These are phyloP conservation scores for Neoarthrinium moseri DNA, from an alignment of 2,329 filamentous ascomycete genomes.

Conservation along the genomic window DNA sequence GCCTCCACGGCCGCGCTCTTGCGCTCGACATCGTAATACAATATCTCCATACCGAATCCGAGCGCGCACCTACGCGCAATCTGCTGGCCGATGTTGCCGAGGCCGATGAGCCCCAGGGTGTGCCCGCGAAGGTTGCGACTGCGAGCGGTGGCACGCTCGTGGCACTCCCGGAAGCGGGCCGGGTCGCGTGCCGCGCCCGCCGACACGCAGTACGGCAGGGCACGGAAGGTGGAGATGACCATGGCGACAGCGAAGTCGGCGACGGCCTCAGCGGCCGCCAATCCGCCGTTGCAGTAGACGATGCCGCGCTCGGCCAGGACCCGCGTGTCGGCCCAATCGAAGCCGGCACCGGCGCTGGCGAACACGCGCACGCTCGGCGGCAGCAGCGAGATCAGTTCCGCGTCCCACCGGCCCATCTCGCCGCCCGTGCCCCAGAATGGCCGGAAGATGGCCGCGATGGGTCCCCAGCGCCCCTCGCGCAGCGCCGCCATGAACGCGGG, in stretches of 20 bases:
- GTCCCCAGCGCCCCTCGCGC: slow-evolving; percentile 50
- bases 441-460: slow-evolving; percentile 51
- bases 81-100: slow-evolving; percentile 64
- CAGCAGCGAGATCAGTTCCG: slow-evolving; percentile 54
- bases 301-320: slow-evolving; percentile 62
- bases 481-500: slow-evolving; percentile 48
- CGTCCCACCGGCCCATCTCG: slow-evolving; percentile 64
- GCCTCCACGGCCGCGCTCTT: slow-evolving; percentile 42
- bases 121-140: slow-evolving; percentile 64
- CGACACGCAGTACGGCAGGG: slow-evolving; percentile 61
- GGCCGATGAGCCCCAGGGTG: slow-evolving; percentile 64
- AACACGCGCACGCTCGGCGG: slow-evolving; percentile 54
- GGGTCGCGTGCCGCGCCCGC: slow-evolving; percentile 45
- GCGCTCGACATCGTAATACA: slow-evolving; percentile 59
- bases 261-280: slow-evolving; percentile 69
- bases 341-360: slow-evolving; percentile 60
- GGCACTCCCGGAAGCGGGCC: slow-evolving; percentile 53
- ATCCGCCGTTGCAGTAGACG: slow-evolving; percentile 71
- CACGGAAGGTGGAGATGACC: slow-evolving; percentile 68
- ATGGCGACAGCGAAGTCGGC: slow-evolving; percentile 70
- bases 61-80: slow-evolving; percentile 57
- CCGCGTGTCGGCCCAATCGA: slow-evolving; percentile 61
- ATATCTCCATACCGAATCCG: slow-evolving; percentile 66
- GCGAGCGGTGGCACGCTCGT: slow-evolving; percentile 55
- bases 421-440: slow-evolving; percentile 64